Base-by-base conservation (phyloP, 768 basidiomycete genomes). In the Hortiboletus campestris region DNA sequence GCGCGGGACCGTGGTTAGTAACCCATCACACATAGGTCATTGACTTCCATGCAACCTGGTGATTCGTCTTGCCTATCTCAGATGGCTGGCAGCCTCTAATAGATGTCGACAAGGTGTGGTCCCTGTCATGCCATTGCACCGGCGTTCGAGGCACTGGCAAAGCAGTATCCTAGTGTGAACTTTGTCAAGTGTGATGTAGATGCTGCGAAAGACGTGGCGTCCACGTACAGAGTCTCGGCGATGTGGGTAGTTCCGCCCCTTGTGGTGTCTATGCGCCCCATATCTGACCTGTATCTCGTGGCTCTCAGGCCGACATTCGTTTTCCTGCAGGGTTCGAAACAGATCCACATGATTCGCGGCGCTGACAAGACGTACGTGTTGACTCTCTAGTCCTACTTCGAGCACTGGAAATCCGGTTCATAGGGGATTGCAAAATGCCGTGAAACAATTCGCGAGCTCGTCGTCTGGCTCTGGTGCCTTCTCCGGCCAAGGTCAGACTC, bases 41-140 rank as follows among this genome's bases (percentile, higher is more conserved):
- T 57, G 91, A 93, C 72, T 93, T 93, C 65, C 88, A 91, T 69
- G 91, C 91, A 52, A 81, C 85, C 57, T 93, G 91, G 91, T 89
- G 60, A 60, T 73, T 61, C 40, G 7, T 55, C 35, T 57, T 47
- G 14, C 28, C 45, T 42, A 43, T 46, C 28, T 50, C 22, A 44
- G n/a, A 19, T 51, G 19, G 25, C 55, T 46, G 49, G n/a, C 40
- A 34, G 2, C n/a, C 46, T 52, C 57, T 67, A 43, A 54, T 31
- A 41, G 8, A 46, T 53, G 16, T 44, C 43, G 38, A 39, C 57
- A 60, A 91, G 90, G 91, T 93, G 91, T 78, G 85, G 88, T 2
- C 91, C 91, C 35, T 94, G 91, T 67, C 89, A 90, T 70, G 78
- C 79, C 40, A 94, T 94, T 59, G 91, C 90, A 4, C 91, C 92